phyloP scores from a whole-genome alignment of 2,329 filamentous ascomycete species.

The Parastagonospora avenae region DNA sequence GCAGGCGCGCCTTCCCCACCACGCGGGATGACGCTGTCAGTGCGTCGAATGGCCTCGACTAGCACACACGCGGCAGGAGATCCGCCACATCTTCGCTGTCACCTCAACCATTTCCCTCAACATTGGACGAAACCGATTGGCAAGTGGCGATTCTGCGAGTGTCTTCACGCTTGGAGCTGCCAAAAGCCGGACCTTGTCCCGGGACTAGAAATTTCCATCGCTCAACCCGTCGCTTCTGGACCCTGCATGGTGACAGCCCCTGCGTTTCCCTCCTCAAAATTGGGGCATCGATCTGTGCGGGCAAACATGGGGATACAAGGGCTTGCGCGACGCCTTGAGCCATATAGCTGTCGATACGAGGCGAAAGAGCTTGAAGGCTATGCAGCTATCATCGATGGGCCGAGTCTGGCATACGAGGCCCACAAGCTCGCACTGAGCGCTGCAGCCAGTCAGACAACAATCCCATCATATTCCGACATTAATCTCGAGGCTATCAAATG shows the following conservation, averaged over 20 bases:
- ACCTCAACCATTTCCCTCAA: slow-evolving; percentile 8
- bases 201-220: not conserved
- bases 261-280: not conserved
- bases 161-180: not conserved
- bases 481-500: slow-evolving; percentile 61
- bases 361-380: slow-evolving; percentile 29
- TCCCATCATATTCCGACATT: slow-evolving; percentile 64
- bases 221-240: slow-evolving; percentile 1
- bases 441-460: slow-evolving; percentile 28
- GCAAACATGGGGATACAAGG: slow-evolving; percentile 43
- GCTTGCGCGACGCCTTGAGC: slow-evolving; percentile 36
- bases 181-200: not conserved
- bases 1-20: slow-evolving; percentile 30
- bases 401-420: slow-evolving; percentile 76
- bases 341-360: slow-evolving; percentile 34
- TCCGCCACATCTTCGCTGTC: slow-evolving; percentile 9
- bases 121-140: not conserved
- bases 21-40: slow-evolving; percentile 35
- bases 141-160: slow-evolving; percentile 1
- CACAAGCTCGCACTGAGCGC: slow-evolving; percentile 55
- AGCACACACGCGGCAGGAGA: slow-evolving; percentile 14
- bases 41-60: slow-evolving; percentile 19
- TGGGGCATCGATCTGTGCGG: not conserved
- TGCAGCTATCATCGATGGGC: slow-evolving; percentile 70
- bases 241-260: slow-evolving; percentile 1